Conservation (phyloP, 352 stramenopile genomes). For the Pythium rhizo-oryzae region DNA sequence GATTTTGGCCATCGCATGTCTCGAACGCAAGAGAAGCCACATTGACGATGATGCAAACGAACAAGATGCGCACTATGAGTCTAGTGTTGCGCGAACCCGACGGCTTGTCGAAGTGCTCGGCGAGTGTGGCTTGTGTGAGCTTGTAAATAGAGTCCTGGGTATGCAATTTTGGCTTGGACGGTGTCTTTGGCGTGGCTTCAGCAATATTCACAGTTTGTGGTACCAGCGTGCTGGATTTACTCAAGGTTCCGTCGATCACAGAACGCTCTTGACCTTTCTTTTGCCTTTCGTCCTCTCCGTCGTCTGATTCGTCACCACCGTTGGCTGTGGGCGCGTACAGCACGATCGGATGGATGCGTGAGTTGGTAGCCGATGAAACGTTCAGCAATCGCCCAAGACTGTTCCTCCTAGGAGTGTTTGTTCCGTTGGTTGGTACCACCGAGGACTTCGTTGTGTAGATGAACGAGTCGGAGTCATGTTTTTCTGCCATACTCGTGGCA, state of each 20-base stretch:
- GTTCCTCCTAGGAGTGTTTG: conserved; percentile 8
- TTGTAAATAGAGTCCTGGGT: conserved; percentile 24
- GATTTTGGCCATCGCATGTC: conserved; percentile 67
- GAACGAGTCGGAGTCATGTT: neutral
- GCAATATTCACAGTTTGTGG: conserved; percentile 19
- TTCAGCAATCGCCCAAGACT: conserved; percentile 17
- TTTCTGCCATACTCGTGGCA: no score
- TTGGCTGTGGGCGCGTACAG: conserved; percentile 12
- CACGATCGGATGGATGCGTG: conserved; percentile 21
- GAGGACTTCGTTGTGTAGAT: conserved; percentile 11
- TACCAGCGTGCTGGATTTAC: neutral
- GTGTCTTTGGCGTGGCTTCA: neutral
- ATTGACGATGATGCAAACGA: conserved; percentile 58
- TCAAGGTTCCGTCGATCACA: neutral
- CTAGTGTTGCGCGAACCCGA: conserved; percentile 38
- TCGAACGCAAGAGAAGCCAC: conserved; percentile 50
- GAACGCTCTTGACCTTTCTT: no score
- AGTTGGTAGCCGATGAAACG: neutral
- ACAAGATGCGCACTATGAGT: conserved; percentile 47
- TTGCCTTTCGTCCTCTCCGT: neutral
- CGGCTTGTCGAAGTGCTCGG: conserved; percentile 45
- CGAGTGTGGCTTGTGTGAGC: conserved; percentile 40
- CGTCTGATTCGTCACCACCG: neutral
- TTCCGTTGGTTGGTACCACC: no score
- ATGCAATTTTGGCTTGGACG: conserved; percentile 2